Base-by-base conservation (phyloP, 108 stramenopile genomes). In the Chaetoceros muelleri region DNA sequence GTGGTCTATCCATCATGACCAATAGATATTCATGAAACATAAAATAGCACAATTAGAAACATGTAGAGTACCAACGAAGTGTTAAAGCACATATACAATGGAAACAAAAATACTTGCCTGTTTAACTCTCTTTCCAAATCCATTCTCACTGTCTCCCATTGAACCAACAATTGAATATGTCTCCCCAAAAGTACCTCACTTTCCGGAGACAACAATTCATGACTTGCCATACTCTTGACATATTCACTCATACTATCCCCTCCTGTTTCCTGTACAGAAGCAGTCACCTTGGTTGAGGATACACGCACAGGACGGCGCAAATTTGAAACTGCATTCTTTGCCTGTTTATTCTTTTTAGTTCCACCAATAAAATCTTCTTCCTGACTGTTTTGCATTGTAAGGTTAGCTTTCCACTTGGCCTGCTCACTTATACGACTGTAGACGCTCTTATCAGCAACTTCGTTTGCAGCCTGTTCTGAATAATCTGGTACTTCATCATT, bases 221-320 rank as follows among this genome's bases (percentile, higher is more conserved):
- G 78, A 48, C 74, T 67, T 44, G 59, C 72, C 60, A 79, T 48
- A 47, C 68, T 67, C 53, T 79, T 79, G 25, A 71, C 71, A 57
- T 79, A 79, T 16, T 66, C 61, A 0, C 54, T 46, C 10, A 79
- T 75, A 18, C 73, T 72, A 60, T 79, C 78, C 18, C 69, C 62
- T 18, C 78, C 78, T 10, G 74, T 79, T 58, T 79, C 78, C 60
- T 72, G 62, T 17, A 79, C 78, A 22, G 71, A 69, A 1, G 78
- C 78, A 25, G 69, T 73, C 1, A 78, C 63, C 24, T 55, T 51
- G 18, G 22, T 49, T 51, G 29, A 52, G 44, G 34, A 49, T 50
- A 34, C 20, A 13, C 29, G 21, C 27, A 53, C 27, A 27, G 47
- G 17, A 22, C 28, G 26, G 18, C 52, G 46, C 30, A 30, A 28